phyloP scores from a whole-genome alignment of 306 rosid genomes.

The Cucumis melo region DNA sequence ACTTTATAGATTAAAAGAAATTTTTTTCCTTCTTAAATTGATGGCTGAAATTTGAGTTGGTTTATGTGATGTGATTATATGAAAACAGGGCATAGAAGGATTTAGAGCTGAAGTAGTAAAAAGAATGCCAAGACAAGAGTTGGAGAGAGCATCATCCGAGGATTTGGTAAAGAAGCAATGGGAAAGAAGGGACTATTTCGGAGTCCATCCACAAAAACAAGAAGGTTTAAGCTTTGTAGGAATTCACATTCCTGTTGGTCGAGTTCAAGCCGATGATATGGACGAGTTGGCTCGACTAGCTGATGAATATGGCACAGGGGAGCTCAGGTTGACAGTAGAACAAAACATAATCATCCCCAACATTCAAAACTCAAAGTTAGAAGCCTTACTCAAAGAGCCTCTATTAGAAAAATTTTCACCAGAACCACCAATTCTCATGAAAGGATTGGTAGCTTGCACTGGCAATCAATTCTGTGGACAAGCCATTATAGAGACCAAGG shows the following conservation, averaged over 20 bases:
- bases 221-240: constrained; percentile 70
- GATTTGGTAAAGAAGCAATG: constrained; percentile 53
- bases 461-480: constrained; percentile 93
- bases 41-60: neutral
- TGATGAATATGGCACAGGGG: constrained; percentile 64
- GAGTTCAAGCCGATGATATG: constrained; percentile 87
- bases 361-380: constrained; percentile 44
- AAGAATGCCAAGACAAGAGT: constrained; percentile 53
- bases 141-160: constrained; percentile 59
- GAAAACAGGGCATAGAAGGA: constrained; percentile 68
- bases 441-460: constrained; percentile 84
- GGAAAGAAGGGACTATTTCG: constrained; percentile 84
- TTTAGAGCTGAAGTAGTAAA: constrained; percentile 82
- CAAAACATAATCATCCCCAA: constrained; percentile 83
- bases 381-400: constrained; percentile 49
- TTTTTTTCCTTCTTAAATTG: neutral
- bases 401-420: constrained; percentile 50
- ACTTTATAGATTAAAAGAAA: neutral
- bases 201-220: constrained; percentile 80
- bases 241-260: constrained; percentile 82
- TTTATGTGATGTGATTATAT: neutral
- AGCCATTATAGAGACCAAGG: constrained; percentile 89
- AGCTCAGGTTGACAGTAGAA: constrained; percentile 77
- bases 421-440: constrained; percentile 66
- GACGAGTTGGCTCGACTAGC: constrained; percentile 68